Conservation (phyloP, 257 asterid genomes). For the Solanum paucissectum region DNA sequence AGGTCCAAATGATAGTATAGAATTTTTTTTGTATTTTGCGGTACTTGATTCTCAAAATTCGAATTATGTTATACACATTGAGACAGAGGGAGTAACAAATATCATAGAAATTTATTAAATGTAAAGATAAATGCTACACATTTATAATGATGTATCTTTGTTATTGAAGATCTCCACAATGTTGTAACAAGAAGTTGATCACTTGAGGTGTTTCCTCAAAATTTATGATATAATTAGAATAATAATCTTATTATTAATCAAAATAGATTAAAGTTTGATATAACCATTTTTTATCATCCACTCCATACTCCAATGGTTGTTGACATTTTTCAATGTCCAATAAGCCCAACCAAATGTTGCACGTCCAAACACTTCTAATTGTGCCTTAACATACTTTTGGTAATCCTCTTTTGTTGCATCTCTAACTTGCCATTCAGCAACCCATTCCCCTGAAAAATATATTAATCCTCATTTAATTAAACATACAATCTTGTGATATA, state of each 20-base stretch:
- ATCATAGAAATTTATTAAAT: not conserved
- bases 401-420: slow-evolving; percentile 43
- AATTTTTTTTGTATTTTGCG: not conserved
- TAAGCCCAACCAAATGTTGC: slow-evolving; percentile 79
- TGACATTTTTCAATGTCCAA: slow-evolving; percentile 51
- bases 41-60: not conserved
- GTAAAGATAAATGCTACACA: not conserved
- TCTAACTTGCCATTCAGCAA: slow-evolving; percentile 51
- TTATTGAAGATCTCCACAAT: not conserved
- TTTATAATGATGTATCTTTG: not conserved
- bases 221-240: not conserved
- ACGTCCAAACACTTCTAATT: slow-evolving; percentile 42
- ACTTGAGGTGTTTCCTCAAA: not conserved
- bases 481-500: not conserved
- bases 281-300: slow-evolving; percentile 74
- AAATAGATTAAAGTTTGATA: slow-evolving; percentile 21
- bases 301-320: slow-evolving; percentile 22
- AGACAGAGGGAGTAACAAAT: not conserved
- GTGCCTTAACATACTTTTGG: slow-evolving; percentile 37
- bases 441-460: slow-evolving; percentile 61
- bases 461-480: not conserved
- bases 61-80: not conserved
- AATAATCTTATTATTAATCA: not conserved
- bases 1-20: not conserved
- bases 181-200: not conserved